Percentiles rank a stretch among this genome's conserved stretches.
phyloP scores from a whole-genome alignment of 169 alveolate species.

The Eimeria falciformis region DNA sequence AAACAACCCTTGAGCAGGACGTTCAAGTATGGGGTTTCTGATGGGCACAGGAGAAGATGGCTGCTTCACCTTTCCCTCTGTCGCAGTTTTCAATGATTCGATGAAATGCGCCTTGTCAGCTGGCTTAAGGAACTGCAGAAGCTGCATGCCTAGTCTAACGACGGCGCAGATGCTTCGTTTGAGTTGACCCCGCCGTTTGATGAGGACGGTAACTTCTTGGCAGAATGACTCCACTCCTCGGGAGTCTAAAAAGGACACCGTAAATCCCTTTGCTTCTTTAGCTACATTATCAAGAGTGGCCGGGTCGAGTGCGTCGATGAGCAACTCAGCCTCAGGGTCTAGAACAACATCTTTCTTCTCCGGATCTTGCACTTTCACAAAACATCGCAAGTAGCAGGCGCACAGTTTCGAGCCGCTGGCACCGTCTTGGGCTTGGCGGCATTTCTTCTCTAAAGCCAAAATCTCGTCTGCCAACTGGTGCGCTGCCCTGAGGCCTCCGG shows the following conservation, averaged over 20 bases:
- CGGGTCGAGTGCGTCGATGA: not conserved
- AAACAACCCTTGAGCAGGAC: not conserved
- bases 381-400: slow-evolving; percentile 34
- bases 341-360: slow-evolving; percentile 16
- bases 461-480: slow-evolving; percentile 44
- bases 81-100: slow-evolving; percentile 44
- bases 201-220: slow-evolving; percentile 41
- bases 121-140: slow-evolving; percentile 5
- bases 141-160: slow-evolving; percentile 62
- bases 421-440: slow-evolving; percentile 80
- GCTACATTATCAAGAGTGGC: not conserved
- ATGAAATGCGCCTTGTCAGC: slow-evolving; percentile 30
- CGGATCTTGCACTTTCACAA: slow-evolving; percentile 18
- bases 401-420: slow-evolving; percentile 61
- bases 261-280: not conserved
- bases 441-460: slow-evolving; percentile 75
- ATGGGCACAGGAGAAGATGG: not conserved
- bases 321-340: not conserved
- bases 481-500: slow-evolving; percentile 48
- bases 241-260: not conserved
- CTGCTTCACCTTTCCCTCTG: slow-evolving; percentile 74
- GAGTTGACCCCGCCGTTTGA: slow-evolving; percentile 84
- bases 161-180: slow-evolving; percentile 78
- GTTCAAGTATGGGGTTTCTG: not conserved
- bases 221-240: slow-evolving; percentile 37